A percentile compares a stretch with the other conserved stretches of the same genome.
Evolutionary conservation across 179 eudicot species (phyloP).

Genomic region (Camellia oleifera): DNA sequence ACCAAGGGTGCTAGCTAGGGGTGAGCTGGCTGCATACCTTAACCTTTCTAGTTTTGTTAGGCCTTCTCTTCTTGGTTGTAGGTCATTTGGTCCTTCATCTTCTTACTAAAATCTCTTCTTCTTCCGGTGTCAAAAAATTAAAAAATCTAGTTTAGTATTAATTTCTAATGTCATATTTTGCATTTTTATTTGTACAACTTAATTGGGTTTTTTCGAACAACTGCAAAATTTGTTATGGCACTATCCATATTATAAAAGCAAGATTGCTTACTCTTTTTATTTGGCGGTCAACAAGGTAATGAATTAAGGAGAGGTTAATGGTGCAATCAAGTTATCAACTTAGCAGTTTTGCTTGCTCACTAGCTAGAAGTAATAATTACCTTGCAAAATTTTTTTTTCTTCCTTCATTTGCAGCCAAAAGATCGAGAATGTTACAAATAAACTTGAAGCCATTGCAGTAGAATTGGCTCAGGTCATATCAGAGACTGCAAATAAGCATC

Average conservation of each 20-base stretch:
- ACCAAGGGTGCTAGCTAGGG: too few species aligned
- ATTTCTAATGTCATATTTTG: background rate
- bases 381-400: background rate
- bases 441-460: slow-evolving; percentile 51
- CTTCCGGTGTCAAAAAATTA: too few species aligned
- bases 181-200: background rate
- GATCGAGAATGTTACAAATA: slow-evolving; percentile 51
- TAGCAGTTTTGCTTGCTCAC: background rate
- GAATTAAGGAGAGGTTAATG: background rate
- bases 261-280: background rate
- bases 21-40: too few species aligned
- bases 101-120: too few species aligned
- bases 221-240: background rate
- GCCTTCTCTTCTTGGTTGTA: too few species aligned
- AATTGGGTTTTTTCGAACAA: too few species aligned
- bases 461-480: slow-evolving; percentile 49
- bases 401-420: slow-evolving; percentile 41
- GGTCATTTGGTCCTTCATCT: too few species aligned
- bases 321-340: background rate
- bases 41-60: too few species aligned
- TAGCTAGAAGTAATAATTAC: background rate
- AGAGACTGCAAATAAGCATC: slow-evolving; percentile 25
- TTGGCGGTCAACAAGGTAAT: background rate
- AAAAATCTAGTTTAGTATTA: background rate
- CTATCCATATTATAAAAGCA: background rate